Conservation (phyloP, 1,139 yeast genomes). For the Magnusiomyces fungicola region DNA sequence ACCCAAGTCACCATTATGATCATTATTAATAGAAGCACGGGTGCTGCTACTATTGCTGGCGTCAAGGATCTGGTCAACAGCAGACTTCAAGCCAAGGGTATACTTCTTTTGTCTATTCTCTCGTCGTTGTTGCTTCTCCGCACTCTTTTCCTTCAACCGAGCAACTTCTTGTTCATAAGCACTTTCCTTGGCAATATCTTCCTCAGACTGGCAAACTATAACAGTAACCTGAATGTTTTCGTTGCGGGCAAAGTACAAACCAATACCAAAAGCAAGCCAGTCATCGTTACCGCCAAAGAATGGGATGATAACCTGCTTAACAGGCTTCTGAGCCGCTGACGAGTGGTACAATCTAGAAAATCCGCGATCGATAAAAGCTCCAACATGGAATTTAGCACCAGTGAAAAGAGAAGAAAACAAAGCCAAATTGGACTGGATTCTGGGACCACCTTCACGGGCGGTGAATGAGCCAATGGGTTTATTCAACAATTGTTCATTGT, state of each 20-base stretch:
- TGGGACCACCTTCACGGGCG: slow-evolving; percentile 10
- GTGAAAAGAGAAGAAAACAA: slow-evolving; percentile 11
- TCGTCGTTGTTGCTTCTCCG: background rate
- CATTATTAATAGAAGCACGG: too few relatives aligned
- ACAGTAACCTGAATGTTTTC: slow-evolving; percentile 12
- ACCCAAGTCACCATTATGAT: too few relatives aligned
- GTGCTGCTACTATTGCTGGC: too few relatives aligned
- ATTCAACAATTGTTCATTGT: slow-evolving; percentile 8
- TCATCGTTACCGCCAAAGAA: slow-evolving; percentile 13
- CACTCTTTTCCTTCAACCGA: background rate
- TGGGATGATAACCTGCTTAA: slow-evolving; percentile 12
- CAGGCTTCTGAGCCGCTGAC: too few relatives aligned
- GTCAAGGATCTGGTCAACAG: background rate
- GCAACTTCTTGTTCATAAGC: background rate
- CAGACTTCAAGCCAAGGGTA: too few relatives aligned
- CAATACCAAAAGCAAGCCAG: slow-evolving; percentile 12
- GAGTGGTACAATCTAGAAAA: too few relatives aligned
- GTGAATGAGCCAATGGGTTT: slow-evolving; percentile 1
- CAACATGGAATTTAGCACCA: slow-evolving; percentile 11
- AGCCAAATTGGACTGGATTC: slow-evolving; percentile 15
- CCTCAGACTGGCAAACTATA: slow-evolving; percentile 3
- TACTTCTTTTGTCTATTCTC: background rate
- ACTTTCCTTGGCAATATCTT: background rate
- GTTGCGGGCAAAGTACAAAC: slow-evolving; percentile 13
- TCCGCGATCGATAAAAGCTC: slow-evolving; percentile 16